Base-by-base conservation (phyloP, 2,329 filamentous ascomycete species). In the Zalaria sp. region DNA sequence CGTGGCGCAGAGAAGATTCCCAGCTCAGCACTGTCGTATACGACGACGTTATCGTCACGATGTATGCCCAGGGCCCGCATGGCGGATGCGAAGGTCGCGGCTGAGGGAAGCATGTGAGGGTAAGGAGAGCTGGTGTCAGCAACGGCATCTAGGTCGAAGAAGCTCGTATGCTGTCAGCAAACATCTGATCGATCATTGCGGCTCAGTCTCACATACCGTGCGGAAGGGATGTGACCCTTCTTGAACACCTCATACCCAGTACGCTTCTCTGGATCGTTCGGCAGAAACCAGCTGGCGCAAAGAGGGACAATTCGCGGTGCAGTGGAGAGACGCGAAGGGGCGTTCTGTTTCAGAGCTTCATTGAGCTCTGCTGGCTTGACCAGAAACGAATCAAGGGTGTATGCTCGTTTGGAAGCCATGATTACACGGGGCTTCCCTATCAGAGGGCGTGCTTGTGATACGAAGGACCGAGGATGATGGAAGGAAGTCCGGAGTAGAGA, bases 221-320 rank as follows among this genome's bases (percentile, higher is more conserved):
- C 82, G 55, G 81, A 79, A 25, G 88, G 89, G 48, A 98, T 91
- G 53, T 86, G 84, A 57, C 79, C 76, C 57, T 85, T 75, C 50
- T 79, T 75, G 68, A 89, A 98, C 35, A 81, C 77, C 49, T 91
- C 72, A 51, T 83, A 77, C 41, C 91, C 91, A 39, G 76, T 83
- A 47, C 87, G 80, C 41, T 76, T 76, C 51, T 72, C 57, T 2
- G 72, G 69, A 49, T 94, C 89, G 61, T 94, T 96, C 48, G 91
- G 91, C 48, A 98, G 75, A 58, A 95, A 98, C 91, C 91, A 98
- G 25, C 86, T 75, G 37, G 88, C 91, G 63, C 88, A 95, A 35
- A 98, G 72, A 3, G 91, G 84, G 41, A 98, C 79, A 35, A 93
- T 81, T 50, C 83, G 79, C 1, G 89, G 83, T 8, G 85, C 78